These are phyloP conservation scores for Sinapis alba DNA, from an alignment of 441 rosid species.

Conservation along the genomic window DNA sequence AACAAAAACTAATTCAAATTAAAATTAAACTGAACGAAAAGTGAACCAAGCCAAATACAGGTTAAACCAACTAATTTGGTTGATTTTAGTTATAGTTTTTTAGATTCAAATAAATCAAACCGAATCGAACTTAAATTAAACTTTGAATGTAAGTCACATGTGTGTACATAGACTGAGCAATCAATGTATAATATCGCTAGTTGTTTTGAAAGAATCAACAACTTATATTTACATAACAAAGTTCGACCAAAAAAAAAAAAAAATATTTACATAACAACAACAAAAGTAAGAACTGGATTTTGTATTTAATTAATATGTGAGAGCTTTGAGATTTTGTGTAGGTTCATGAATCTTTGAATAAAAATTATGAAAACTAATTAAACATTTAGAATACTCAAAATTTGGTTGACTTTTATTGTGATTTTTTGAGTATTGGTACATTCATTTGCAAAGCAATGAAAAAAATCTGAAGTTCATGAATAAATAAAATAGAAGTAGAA, in stretches of 20 bases:
- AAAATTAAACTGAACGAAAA: no score
- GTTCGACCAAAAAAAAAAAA: no score
- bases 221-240: no score
- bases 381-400: neutral
- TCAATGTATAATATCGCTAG: conserved; percentile 3
- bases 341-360: neutral
- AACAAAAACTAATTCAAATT: no score
- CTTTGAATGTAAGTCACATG: no score
- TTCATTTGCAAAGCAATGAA: neutral
- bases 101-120: no score
- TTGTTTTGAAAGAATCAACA: conserved; percentile 18
- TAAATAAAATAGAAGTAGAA: neutral
- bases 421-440: neutral
- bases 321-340: neutral
- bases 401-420: neutral
- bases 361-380: neutral
- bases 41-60: no score
- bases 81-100: no score
- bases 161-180: neutral
- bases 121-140: no score
- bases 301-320: neutral
- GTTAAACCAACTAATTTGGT: no score
- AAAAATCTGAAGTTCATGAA: neutral
- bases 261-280: neutral
- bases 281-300: neutral